Base-by-base conservation (phyloP, 1,284 basidiomycete genomes). In the Cutaneotrichosporon dermatis region DNA sequence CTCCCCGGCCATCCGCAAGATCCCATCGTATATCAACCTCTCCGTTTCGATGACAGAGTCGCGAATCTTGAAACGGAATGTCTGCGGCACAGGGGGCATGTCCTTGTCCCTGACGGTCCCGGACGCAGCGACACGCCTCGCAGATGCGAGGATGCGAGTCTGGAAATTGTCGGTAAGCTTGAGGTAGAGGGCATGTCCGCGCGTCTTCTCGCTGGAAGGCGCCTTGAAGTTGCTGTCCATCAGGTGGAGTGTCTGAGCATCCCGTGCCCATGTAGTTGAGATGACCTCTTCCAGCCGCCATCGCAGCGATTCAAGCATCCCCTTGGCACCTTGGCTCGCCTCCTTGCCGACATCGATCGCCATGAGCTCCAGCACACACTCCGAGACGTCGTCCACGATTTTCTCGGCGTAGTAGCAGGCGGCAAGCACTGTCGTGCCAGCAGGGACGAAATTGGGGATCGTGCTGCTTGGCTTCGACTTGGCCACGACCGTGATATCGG, bases 221-320 rank as follows among this genome's bases (percentile, higher is more conserved):
- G 80, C 93, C 10, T 46, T 45, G 41, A 35, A 42, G 53, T 15
- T 15, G 12, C 94, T 98, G 45, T 86, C 85, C 16, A 98, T 82
- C 59, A 86, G 81, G 76, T 92, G 88, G 71, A 98, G 88, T 8
- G 88, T 76, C 61, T 86, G 85, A 0, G 94, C 87, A 73, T 99
- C 95, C 80, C 88, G 83, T 46, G 89, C 74, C 96, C 96, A 99
- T 9, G 84, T 81, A 16, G 82, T 81, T 51, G 88, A 84, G 15
- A 98, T 82, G 36, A 89, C 83, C 70, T 95, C 90, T 53, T 86
- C 86, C 75, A 98, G 93, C 66, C 86, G 85, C 90, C 93, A 97
- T 66, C 90, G 84, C 12, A 86, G 84, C 63, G 87, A 92, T 62
- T 92, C 88, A 65, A 97, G 75, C 49, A 99, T 79, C 58, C 82